A percentile compares a stretch with the other conserved stretches of the same genome.
Evolutionary conservation across 352 stramenopile species (phyloP).

Genomic region (Globisporangium rhizosaccharum): DNA sequence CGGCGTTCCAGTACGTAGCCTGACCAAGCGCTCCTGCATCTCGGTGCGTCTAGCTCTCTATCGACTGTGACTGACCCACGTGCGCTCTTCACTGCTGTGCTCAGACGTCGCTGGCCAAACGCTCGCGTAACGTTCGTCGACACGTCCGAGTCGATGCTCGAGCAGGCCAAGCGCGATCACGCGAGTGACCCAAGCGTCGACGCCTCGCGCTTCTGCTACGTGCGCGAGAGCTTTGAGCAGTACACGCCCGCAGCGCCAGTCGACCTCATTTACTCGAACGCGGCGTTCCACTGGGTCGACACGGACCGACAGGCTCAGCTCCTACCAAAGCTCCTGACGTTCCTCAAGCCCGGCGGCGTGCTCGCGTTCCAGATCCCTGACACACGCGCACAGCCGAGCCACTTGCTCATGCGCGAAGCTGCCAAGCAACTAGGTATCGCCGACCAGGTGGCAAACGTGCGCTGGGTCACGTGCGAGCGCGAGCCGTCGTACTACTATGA

Average conservation of each 20-base stretch:
- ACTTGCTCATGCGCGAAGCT: conserved; percentile 51
- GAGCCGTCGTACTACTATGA: conserved; percentile 70
- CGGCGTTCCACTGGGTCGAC: conserved; percentile 62
- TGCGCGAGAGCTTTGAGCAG: conserved; percentile 50
- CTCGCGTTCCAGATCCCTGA: conserved; percentile 77
- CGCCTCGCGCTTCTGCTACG: conserved; percentile 28
- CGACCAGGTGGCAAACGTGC: conserved; percentile 37
- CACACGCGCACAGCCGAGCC: conserved; percentile 47
- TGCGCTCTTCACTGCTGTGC: background rate
- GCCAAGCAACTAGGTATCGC: conserved; percentile 31
- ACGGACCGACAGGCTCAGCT: conserved; percentile 39
- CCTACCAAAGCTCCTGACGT: conserved; percentile 42
- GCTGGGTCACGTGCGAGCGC: conserved; percentile 63
- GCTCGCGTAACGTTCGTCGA: conserved; percentile 56
- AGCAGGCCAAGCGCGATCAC: conserved; percentile 38
- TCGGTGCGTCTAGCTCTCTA: background rate
- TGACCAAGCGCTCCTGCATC: background rate
- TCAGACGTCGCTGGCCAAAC: conserved; percentile 43
- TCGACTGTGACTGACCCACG: background rate
- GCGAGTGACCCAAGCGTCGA: conserved; percentile 19
- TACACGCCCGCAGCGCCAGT: conserved; percentile 31
- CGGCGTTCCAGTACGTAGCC: conserved; percentile 43
- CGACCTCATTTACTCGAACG: conserved; percentile 74
- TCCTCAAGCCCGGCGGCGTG: conserved; percentile 61
- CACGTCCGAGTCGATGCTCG: conserved; percentile 56